phyloP scores from a whole-genome alignment of 2,329 filamentous ascomycete species.

The Pezicula carpinea region DNA sequence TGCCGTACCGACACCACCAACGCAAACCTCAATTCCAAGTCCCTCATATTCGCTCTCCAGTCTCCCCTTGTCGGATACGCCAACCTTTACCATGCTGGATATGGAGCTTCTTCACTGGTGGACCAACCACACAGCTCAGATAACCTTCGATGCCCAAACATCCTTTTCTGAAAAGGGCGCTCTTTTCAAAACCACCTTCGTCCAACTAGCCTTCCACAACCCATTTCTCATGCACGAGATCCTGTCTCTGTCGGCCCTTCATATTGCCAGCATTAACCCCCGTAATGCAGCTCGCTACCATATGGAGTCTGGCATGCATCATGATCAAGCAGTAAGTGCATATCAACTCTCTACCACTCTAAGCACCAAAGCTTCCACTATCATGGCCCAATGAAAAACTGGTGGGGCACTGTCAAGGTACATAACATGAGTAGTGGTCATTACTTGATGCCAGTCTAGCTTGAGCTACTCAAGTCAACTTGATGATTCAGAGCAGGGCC shows the following conservation, averaged over 20 bases:
- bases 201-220: slow-evolving; percentile 19
- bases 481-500: too few relatives aligned
- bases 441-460: too few relatives aligned
- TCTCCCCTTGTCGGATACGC: background rate
- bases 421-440: too few relatives aligned
- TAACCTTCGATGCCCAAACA: slow-evolving; percentile 15
- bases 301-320: slow-evolving; percentile 26
- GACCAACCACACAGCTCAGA: slow-evolving; percentile 32
- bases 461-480: too few relatives aligned
- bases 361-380: too few relatives aligned
- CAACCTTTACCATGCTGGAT: slow-evolving; percentile 29
- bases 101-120: slow-evolving; percentile 40
- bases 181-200: slow-evolving; percentile 20
- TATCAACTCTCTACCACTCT: background rate
- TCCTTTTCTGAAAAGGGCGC: background rate
- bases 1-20: slow-evolving; percentile 5
- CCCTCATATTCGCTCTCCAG: background rate
- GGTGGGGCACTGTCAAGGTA: too few relatives aligned
- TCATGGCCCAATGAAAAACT: too few relatives aligned
- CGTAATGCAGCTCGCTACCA: slow-evolving; percentile 16
- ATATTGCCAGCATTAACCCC: slow-evolving; percentile 28
- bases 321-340: slow-evolving; percentile 22
- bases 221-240: slow-evolving; percentile 33
- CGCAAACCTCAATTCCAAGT: slow-evolving; percentile 2
- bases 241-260: slow-evolving; percentile 31